Evolutionary conservation across 169 alveolate genomes (phyloP).

Genomic region (Perkinsus marinus): DNA sequence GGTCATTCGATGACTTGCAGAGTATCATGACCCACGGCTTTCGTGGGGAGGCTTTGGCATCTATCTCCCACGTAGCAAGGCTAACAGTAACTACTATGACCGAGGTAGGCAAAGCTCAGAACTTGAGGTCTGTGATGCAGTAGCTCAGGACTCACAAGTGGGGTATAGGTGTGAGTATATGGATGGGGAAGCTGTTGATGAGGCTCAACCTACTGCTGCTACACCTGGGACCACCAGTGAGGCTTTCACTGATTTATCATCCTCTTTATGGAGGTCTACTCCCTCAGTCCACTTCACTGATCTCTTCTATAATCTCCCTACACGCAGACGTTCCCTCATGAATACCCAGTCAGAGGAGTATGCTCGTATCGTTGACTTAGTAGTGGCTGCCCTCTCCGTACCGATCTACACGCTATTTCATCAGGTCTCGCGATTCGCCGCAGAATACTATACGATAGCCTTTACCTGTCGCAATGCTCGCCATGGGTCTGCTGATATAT

Average conservation of each 20-base stretch:
- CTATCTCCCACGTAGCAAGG: conserved; percentile 77
- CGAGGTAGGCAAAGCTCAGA: conserved; percentile 36
- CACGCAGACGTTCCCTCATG: conserved; percentile 39
- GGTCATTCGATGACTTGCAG: conserved; percentile 59
- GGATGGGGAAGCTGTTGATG: conserved; percentile 24
- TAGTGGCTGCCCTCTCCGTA: background rate
- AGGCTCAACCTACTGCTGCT: conserved; percentile 9
- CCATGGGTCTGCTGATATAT: background rate
- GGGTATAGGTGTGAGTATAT: conserved; percentile 18
- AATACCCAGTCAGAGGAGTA: background rate
- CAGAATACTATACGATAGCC: background rate
- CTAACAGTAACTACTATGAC: conserved; percentile 74
- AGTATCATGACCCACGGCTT: conserved; percentile 82
- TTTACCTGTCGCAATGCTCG: background rate
- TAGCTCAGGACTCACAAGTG: conserved; percentile 36
- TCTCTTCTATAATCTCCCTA: conserved; percentile 60
- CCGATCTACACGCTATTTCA: background rate
- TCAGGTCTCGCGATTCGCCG: background rate
- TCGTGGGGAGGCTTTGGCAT: conserved; percentile 97
- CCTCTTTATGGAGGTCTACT: background rate
- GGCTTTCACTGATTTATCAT: background rate
- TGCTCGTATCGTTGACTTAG: background rate
- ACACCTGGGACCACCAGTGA: background rate
- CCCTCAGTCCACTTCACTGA: conserved; percentile 15
- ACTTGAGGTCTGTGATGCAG: conserved; percentile 36